phyloP scores from a whole-genome alignment of 345 rosid species.

The Eucalyptus polyanthemos region DNA sequence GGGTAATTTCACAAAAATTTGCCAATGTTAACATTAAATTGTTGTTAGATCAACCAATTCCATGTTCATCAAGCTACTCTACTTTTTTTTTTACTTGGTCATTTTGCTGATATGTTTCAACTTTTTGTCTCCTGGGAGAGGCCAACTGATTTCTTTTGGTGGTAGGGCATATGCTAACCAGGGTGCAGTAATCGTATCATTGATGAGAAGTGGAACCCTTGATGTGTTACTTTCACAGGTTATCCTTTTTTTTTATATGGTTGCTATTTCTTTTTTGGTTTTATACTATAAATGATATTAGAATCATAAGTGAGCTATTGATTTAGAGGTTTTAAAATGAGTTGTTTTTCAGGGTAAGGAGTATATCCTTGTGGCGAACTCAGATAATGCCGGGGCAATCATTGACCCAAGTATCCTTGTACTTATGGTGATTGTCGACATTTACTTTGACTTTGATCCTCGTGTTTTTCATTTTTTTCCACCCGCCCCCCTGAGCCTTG shows the following conservation, averaged over 20 bases:
- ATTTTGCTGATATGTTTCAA: neutral
- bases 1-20: neutral
- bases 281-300: neutral
- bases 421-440: neutral
- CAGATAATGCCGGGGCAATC: conserved; percentile 19
- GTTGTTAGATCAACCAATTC: neutral
- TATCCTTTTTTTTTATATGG: neutral
- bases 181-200: conserved; percentile 14
- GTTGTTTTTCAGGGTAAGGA: conserved; percentile 45
- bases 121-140: neutral
- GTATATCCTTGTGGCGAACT: conserved; percentile 24
- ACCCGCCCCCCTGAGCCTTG: too few species aligned
- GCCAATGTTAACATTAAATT: neutral
- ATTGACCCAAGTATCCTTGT: conserved; percentile 50
- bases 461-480: neutral
- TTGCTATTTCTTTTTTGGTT: neutral
- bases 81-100: neutral
- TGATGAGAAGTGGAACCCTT: conserved; percentile 30
- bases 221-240: conserved; percentile 40
- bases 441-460: neutral
- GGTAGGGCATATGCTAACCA: conserved; percentile 27
- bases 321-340: neutral
- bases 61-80: neutral
- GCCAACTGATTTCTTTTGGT: neutral
- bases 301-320: neutral